Base-by-base conservation (phyloP, 176 grass and related monocot genomes). In the Juncus effusus region DNA sequence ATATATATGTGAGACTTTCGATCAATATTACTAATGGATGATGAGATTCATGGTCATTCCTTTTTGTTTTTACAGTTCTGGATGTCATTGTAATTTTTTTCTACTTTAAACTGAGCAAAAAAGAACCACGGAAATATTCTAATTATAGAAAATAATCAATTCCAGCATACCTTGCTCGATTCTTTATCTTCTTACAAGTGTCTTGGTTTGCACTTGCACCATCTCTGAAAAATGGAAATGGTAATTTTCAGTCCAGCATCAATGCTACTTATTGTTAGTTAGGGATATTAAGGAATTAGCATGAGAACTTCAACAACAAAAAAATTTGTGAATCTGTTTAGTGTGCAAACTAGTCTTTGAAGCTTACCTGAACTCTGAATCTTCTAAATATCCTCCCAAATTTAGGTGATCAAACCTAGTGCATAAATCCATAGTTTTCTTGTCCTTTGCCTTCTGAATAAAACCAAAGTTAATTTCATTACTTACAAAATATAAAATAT, bases 371-470 rank as follows among this genome's bases (percentile, higher is more conserved):
- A 70, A 70, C 55, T 56, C 10, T 14, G 50, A 40, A 57, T 42
- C 52, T 16, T 39, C n/a, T 0, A 56, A 3, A 38, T 69, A 16
- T 4, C 0, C 51, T 56, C 37, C 66, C 9, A 69, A 56, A 69
- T 69, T 69, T 13, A 69, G 66, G 36, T 0, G 19, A 40, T 53
- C 66, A 56, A 56, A 69, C 51, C 49, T 69, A n/a, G 13, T 39
- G 54, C 49, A 56, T 3, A 70, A 54, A 70, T 70, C 67, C 37
- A 10, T 57, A 16, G 8, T 12, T 68, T 38, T 44, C 12, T 19
- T 37, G 13, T 68, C 35, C 44, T 68, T 68, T 38, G 67, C 12
- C 55, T 57, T 70, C 67, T 70, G 51, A 14, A 40, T 8, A 57
- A 51, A 57, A 39, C 52, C 6, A 52, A 56, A 3, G 13, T 37